Percentiles rank a stretch among this genome's conserved stretches.
Conservation (phyloP, 108 stramenopile genomes). For the Skeletonema menzelii region DNA sequence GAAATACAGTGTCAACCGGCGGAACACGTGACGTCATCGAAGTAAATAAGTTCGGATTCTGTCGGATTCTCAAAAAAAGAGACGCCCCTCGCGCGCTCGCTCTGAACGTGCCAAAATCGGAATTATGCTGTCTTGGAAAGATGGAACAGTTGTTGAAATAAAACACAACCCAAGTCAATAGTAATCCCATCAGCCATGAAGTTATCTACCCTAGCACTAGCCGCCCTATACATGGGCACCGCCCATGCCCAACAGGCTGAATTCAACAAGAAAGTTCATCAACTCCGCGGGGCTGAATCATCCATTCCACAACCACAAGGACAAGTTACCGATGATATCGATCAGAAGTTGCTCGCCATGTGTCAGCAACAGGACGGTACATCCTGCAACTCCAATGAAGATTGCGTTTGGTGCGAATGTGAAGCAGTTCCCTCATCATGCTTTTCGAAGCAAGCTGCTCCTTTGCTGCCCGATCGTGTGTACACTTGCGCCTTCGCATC, state of each 20-base stretch:
- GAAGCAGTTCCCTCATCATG: not conserved
- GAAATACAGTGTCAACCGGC: too few relatives aligned
- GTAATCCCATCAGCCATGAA: constrained; percentile 1
- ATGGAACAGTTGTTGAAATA: too few relatives aligned
- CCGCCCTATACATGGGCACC: not conserved
- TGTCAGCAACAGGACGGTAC: not conserved
- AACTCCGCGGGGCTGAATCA: not conserved
- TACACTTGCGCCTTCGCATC: not conserved
- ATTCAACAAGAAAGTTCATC: not conserved
- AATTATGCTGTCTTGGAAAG: too few relatives aligned
- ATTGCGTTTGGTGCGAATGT: not conserved
- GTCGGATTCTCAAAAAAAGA: too few relatives aligned
- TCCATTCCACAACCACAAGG: not conserved
- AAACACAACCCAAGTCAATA: not conserved
- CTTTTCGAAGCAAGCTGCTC: not conserved
- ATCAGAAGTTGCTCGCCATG: not conserved
- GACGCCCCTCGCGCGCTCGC: too few relatives aligned
- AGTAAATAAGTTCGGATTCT: too few relatives aligned
- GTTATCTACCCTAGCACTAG: not conserved
- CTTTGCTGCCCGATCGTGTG: not conserved
- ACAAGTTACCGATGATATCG: not conserved
- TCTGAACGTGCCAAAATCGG: too few relatives aligned
- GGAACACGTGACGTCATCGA: too few relatives aligned
- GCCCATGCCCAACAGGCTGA: not conserved
- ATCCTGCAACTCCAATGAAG: not conserved